Base-by-base conservation (phyloP, 371 early-diverging fungal genomes). In the Globomyces sp. region DNA sequence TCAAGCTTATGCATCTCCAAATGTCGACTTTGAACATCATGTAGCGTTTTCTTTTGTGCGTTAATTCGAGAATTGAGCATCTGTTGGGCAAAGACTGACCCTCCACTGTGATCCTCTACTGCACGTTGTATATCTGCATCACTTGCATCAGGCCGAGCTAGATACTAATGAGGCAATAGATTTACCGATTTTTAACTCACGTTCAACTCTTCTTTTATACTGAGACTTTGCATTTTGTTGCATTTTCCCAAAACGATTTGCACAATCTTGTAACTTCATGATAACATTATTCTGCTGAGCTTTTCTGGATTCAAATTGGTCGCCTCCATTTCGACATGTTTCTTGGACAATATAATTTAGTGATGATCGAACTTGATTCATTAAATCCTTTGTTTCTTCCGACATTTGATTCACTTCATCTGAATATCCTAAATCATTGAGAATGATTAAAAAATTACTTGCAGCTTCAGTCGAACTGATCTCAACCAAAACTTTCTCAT, bases 1-100 rank as follows among this genome's bases (percentile, higher is more conserved):
- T 86, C 87, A 13, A 88, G 85, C 74, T 79, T 80, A 24, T 64
- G 69, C 53, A 88, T 71, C 68, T 87, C 87, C 11, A 73, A 74
- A 63, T 86, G 86, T n/a, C 88, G 74, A 67, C 71, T 77, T 71
- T 86, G 82, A 11, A 87, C 86, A 37, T 83, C 81, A 36, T 77
- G 70, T 62, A 88, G 65, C 10, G 78, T 78, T 57, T 75, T 74
- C n/a, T 82, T 74, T 50, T 81, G 81, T 44, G 76, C 78, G 1
- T 69, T 72, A 43, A 79, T 60, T 2, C 84, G 66, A 53, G 64
- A 70, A 44, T 75, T 66, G 36, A 74, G 64, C 66, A 86, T 68
- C 6, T 82, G 71, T 55, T 86, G 84, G 10, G 81, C 76, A 74
- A 87, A 87, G 37, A 80, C 79, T 45, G 70, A 72, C 5, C 81